Conservation (phyloP, 2,329 filamentous ascomycete genomes). For the Diaporthe amygdali region DNA sequence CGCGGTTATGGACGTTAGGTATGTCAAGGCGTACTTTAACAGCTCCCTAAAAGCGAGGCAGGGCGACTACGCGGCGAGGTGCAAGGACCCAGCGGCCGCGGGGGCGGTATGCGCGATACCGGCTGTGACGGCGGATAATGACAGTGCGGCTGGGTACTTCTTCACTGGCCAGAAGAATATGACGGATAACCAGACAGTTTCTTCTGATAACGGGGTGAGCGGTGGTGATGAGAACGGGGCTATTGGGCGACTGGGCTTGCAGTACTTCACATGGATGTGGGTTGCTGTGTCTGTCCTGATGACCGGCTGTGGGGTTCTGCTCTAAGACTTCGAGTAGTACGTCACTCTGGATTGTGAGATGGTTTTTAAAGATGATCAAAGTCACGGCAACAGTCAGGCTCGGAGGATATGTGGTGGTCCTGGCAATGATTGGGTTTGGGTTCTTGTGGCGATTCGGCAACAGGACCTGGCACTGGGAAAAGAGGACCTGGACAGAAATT, state of each 20-base stretch:
- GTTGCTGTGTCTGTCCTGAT: not conserved
- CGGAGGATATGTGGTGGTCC: not conserved
- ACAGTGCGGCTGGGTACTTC: conserved; percentile 47
- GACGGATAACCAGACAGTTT: conserved; percentile 54
- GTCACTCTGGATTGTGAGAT: not conserved
- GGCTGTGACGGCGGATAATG: conserved; percentile 43
- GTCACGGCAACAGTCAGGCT: too few species aligned
- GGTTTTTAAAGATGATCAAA: not conserved
- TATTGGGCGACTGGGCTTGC: not conserved
- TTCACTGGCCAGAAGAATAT: conserved; percentile 53
- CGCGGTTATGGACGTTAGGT: conserved; percentile 67
- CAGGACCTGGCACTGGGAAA: too few species aligned
- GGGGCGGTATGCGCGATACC: conserved; percentile 57
- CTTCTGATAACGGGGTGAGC: conserved; percentile 22
- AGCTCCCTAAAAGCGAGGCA: conserved; percentile 54
- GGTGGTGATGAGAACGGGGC: conserved; percentile 1
- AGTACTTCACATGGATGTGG: not conserved
- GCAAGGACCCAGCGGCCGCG: conserved; percentile 41
- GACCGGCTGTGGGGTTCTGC: not conserved
- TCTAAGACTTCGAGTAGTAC: not conserved
- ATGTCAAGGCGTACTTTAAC: conserved; percentile 84
- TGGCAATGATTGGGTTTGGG: not conserved
- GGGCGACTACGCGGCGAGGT: conserved; percentile 46
- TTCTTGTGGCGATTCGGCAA: too few species aligned
- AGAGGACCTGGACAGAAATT: not conserved